Evolutionary conservation across 1,284 basidiomycete species (phyloP).

Genomic region (Wolfiporia cocos): DNA sequence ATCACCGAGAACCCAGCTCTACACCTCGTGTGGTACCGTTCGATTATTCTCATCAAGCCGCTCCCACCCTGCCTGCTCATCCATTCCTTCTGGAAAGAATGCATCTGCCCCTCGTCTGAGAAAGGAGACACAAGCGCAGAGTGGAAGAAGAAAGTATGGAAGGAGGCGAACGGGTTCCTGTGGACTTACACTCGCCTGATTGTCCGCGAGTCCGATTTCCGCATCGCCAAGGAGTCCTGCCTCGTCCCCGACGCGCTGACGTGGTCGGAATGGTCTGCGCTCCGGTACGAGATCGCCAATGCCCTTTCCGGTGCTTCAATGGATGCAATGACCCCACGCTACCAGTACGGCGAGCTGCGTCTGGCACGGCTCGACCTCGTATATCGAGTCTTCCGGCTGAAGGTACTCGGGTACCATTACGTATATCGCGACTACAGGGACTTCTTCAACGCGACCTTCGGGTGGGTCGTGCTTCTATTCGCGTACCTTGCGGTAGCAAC

Average conservation of each 20-base stretch:
- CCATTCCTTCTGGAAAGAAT: background rate
- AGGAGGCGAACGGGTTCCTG: background rate
- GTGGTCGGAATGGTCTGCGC: no score
- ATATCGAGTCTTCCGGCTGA: background rate
- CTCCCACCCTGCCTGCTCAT: background rate
- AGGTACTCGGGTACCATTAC: background rate
- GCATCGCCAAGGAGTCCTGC: background rate
- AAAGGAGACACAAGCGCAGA: background rate
- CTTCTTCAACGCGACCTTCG: background rate
- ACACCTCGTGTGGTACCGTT: background rate
- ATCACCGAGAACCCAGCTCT: background rate
- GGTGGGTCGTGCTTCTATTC: background rate
- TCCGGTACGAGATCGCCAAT: no score
- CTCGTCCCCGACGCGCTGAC: background rate
- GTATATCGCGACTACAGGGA: background rate
- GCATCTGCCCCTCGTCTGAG: background rate
- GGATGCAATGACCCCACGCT: background rate
- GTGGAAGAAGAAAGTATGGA: background rate
- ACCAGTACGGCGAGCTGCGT: background rate
- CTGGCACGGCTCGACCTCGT: background rate
- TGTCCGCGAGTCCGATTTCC: background rate
- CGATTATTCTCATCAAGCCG: background rate
- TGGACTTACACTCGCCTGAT: background rate
- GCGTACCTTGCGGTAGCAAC: background rate
- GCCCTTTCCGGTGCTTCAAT: no score